These are phyloP conservation scores for Dendrobium catenatum DNA, from an alignment of 106 monocot species.

Conservation along the genomic window DNA sequence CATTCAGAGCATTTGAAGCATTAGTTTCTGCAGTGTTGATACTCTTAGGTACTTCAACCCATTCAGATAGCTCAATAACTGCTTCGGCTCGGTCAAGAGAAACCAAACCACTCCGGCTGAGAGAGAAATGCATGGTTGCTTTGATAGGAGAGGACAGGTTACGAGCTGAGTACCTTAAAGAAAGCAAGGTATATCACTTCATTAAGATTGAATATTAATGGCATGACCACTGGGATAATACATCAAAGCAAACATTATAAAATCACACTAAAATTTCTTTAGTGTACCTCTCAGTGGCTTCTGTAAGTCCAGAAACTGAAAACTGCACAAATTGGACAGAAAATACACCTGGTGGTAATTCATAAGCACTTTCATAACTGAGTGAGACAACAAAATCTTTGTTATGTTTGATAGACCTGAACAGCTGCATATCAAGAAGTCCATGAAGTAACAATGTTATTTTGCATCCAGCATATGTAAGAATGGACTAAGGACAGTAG, in stretches of 20 bases:
- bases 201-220: not conserved
- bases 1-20: constrained; percentile 19
- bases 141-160: constrained; percentile 94
- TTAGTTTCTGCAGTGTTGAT: constrained; percentile 49
- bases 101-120: constrained; percentile 84
- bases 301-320: constrained; percentile 76
- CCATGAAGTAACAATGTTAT: not conserved
- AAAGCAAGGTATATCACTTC: not conserved
- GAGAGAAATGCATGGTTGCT: constrained; percentile 93
- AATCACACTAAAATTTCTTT: not conserved
- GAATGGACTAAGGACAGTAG: not conserved
- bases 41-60: constrained; percentile 96
- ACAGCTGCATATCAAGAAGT: constrained; percentile 37
- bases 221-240: not conserved
- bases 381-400: constrained; percentile 87
- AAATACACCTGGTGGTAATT: constrained; percentile 67
- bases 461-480: not conserved
- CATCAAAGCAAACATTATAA: not conserved
- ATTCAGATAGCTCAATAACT: constrained; percentile 86
- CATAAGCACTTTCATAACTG: constrained; percentile 52
- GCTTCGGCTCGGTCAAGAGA: constrained; percentile 96
- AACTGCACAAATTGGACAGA: constrained; percentile 61
- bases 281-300: constrained; percentile 78
- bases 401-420: constrained; percentile 73
- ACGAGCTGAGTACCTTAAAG: constrained; percentile 59